phyloP scores from a whole-genome alignment of 441 rosid genomes.

The Pelargonium myrrhifolium region DNA sequence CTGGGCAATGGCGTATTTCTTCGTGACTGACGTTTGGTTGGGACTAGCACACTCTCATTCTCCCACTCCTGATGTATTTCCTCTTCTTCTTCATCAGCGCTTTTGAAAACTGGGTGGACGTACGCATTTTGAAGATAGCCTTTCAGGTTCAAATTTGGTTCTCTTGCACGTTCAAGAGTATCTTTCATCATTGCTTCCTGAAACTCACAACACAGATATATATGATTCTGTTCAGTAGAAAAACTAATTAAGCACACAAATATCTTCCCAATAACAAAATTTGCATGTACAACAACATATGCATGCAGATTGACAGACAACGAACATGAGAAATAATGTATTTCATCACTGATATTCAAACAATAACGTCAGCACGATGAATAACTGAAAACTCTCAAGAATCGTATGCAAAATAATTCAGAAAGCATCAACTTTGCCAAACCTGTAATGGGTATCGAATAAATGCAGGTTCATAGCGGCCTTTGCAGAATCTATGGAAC shows the following conservation, averaged over 20 bases:
- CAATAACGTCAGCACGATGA: not conserved
- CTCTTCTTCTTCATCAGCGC: constrained; percentile 34
- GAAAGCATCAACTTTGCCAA: constrained; percentile 5
- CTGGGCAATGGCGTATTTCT: constrained; percentile 77
- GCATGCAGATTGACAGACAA: no score
- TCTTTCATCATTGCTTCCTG: constrained; percentile 98
- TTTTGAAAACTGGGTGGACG: constrained; percentile 66
- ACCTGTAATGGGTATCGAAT: constrained; percentile 68
- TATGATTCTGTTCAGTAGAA: not conserved
- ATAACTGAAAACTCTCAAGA: no score
- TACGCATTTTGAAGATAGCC: constrained; percentile 67
- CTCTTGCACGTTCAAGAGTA: constrained; percentile 68
- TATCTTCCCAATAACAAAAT: no score
- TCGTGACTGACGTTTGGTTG: constrained; percentile 74
- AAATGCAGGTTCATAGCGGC: constrained; percentile 79
- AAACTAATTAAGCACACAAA: no score
- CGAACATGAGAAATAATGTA: no score
- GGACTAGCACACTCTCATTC: constrained; percentile 47
- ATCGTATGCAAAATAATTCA: not conserved
- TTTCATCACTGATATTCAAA: not conserved
- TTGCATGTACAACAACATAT: no score
- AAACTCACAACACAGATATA: constrained; percentile 15
- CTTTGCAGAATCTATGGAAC: constrained; percentile 67
- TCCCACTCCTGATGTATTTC: constrained; percentile 28
- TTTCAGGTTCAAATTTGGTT: constrained; percentile 65